Evolutionary conservation across 2,329 filamentous ascomycete species (phyloP), one percentile per base, ranked within the genome.

Genomic region (Colletotrichum australisinense): DNA sequence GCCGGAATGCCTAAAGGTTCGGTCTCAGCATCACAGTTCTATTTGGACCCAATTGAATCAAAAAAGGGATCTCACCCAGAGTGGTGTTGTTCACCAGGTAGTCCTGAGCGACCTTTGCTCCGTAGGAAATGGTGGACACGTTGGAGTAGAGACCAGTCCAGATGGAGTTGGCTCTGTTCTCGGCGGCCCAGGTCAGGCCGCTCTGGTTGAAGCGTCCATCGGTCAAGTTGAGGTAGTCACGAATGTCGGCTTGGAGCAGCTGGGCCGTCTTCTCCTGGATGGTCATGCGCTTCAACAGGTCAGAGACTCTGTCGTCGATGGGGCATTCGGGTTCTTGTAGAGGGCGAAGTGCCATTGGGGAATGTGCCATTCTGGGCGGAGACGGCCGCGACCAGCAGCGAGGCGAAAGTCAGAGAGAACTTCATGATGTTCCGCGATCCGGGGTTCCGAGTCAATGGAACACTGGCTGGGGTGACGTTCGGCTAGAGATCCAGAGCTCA

Each of bases 191-290:
- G 59, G 87, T 89, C 12, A 95, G 84, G 0, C 92, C 93, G 0
- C 88, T 90, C 65, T 88, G 84, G 78, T 95, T 95, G 83, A 93
- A 90, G n/a, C 82, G 85, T 68, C 91, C 91, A 42, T 88, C 88
- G 0, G 89, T 91, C n/a, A 87, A 86, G 79, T 94, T 91, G 80
- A 95, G 88, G 90, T 92, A 95, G 79, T 94, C 94, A 6, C 88
- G 87, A 73, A 95, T 87, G 78, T 95, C 93, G 60, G 93, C 91
- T 79, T 93, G 91, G 32, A 92, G 86, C 76, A 93, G 84, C 79
- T 95, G 93, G 1, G 91, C 87, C 57, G 90, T 88, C 83, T 95
- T 95, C 73, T 95, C 93, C 78, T 93, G 87, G 67, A 94, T 88
- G 0, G 91, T 94, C 93, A 95, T 95, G 28, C 91, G 89, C 14